Evolutionary conservation across 2,329 filamentous ascomycete genomes (phyloP).

Genomic region (Hymenoscyphus salicellus): DNA sequence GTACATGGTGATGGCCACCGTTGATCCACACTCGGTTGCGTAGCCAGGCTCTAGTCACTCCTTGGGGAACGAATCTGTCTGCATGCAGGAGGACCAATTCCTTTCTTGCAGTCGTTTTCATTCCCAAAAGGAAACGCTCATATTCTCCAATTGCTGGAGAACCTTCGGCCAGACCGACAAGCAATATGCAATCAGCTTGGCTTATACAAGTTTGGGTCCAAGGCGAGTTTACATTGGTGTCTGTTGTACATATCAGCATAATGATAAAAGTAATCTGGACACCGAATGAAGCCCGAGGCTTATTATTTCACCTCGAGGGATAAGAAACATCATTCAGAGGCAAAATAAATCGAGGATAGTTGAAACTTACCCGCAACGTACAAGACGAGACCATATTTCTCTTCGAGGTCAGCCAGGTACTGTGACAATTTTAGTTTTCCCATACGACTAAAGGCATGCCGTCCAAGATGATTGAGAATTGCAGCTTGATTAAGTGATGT

Average conservation of each 20-base stretch:
- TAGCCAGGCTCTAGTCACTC: constrained; percentile 84
- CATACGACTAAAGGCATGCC: constrained; percentile 96
- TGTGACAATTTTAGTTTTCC: constrained; percentile 94
- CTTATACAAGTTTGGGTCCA: constrained; percentile 98
- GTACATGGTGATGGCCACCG: constrained; percentile 93
- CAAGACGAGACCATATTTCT: constrained; percentile 92
- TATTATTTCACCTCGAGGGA: constrained; percentile 19
- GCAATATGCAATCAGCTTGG: constrained; percentile 91
- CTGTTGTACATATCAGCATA: constrained; percentile 41
- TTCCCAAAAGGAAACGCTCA: constrained; percentile 90
- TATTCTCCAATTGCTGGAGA: constrained; percentile 93
- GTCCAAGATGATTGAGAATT: constrained; percentile 89
- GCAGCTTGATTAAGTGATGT: constrained; percentile 90
- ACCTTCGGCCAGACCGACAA: constrained; percentile 86
- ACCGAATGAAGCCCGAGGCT: neutral
- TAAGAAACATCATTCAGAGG: constrained; percentile 29
- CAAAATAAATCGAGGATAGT: constrained; percentile 40
- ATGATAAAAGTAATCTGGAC: neutral
- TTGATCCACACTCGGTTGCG: constrained; percentile 96
- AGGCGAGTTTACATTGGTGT: constrained; percentile 93
- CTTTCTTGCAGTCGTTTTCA: constrained; percentile 95
- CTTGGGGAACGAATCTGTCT: constrained; percentile 81
- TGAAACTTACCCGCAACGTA: constrained; percentile 73
- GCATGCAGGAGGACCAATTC: constrained; percentile 85
- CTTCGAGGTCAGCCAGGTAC: constrained; percentile 92